A percentile compares a stretch with the other conserved stretches of the same genome.
These are phyloP conservation scores for Dianthus caryophyllus DNA, from an alignment of 148 eudicot genomes.

Conservation along the genomic window DNA sequence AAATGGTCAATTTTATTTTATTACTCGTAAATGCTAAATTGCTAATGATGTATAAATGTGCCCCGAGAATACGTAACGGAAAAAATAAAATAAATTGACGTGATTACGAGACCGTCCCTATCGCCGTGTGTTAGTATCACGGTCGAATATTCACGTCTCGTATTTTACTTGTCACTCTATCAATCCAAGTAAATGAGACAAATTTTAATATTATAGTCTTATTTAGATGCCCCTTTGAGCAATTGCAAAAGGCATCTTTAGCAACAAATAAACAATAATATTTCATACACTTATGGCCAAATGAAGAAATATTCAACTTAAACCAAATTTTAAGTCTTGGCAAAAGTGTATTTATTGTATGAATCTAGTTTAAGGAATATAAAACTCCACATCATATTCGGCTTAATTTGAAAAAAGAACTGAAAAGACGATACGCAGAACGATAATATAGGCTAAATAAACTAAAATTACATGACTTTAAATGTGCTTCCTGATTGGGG, in stretches of 20 bases:
- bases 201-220: neutral
- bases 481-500: no score
- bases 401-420: no score
- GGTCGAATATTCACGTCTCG: constrained; percentile 6
- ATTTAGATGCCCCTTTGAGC: neutral
- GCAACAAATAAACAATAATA: neutral
- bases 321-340: no score
- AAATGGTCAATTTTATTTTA: neutral
- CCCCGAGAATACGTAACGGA: no score
- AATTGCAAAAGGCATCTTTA: neutral
- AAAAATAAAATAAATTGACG: neutral
- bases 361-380: no score
- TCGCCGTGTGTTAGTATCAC: neutral
- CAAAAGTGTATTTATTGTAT: no score
- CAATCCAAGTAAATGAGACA: neutral
- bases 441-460: no score
- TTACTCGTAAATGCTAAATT: no score
- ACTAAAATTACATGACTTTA: no score
- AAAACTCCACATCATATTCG: no score
- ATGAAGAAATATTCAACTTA: neutral
- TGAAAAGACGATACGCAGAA: no score
- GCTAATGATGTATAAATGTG: no score
- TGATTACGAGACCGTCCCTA: neutral
- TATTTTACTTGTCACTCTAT: neutral
- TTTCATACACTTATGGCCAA: neutral